A percentile compares a stretch with the other conserved stretches of the same genome.
Evolutionary conservation across 257 asterid species (phyloP).

Genomic region (Cordia subcordata): DNA sequence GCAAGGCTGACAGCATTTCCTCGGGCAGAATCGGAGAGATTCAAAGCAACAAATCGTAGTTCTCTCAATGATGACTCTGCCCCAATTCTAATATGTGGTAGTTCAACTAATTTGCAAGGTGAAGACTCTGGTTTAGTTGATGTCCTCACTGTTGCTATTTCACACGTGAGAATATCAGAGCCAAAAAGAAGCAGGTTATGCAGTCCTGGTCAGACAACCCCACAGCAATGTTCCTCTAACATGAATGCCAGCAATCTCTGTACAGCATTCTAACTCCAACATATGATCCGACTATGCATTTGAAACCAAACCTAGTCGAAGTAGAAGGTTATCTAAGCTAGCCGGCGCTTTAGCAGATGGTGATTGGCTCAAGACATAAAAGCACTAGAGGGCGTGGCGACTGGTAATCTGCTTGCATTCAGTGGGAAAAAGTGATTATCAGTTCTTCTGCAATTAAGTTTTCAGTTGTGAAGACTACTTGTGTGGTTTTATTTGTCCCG

Average conservation of each 20-base stretch:
- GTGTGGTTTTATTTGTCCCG: background rate
- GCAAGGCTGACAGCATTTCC: constrained; percentile 27
- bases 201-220: constrained; percentile 48
- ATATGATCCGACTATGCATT: constrained; percentile 20
- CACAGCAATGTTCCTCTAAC: constrained; percentile 65
- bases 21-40: constrained; percentile 57
- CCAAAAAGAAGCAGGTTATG: constrained; percentile 75
- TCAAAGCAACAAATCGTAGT: constrained; percentile 20
- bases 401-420: background rate
- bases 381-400: background rate
- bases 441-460: no score
- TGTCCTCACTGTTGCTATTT: constrained; percentile 61
- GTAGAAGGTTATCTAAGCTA: no score
- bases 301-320: background rate
- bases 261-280: constrained; percentile 58
- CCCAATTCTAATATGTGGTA: constrained; percentile 11
- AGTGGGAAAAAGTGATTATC: background rate
- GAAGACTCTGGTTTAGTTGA: constrained; percentile 54
- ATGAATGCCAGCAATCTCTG: constrained; percentile 64
- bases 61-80: constrained; percentile 49
- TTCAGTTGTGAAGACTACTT: background rate
- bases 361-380: background rate
- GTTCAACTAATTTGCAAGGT: constrained; percentile 29
- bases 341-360: background rate
- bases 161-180: constrained; percentile 66